Conservation (phyloP, 2,329 filamentous ascomycete species). For the Aspergillus sp. region DNA sequence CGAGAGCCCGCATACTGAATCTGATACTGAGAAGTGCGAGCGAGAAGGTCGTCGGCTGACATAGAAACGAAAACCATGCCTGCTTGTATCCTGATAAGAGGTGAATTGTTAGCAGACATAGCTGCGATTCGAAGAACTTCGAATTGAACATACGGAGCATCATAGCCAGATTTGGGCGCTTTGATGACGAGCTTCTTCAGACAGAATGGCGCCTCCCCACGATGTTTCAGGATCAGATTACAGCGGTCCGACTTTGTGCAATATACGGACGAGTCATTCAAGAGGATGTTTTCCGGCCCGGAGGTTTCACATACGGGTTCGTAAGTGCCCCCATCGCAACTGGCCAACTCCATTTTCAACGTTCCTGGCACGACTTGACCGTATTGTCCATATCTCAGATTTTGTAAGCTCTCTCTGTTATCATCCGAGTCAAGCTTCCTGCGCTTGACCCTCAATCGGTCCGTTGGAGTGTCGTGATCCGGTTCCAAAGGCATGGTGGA, state of each 20-base stretch:
- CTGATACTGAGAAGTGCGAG: conserved; percentile 71
- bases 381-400: conserved; percentile 78
- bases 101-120: conserved; percentile 32
- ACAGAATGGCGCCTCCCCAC: conserved; percentile 76
- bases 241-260: conserved; percentile 85
- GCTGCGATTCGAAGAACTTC: neutral
- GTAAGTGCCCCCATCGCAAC: conserved; percentile 78
- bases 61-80: conserved; percentile 91
- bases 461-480: conserved; percentile 26
- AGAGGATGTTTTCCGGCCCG: conserved; percentile 77
- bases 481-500: conserved; percentile 27
- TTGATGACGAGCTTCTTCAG: conserved; percentile 86
- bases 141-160: conserved; percentile 69
- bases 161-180: conserved; percentile 76
- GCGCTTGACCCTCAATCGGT: conserved; percentile 60
- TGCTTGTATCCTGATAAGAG: conserved; percentile 71
- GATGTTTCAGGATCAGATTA: conserved; percentile 81
- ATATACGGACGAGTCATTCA: conserved; percentile 80
- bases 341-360: conserved; percentile 82
- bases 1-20: conserved; percentile 59
- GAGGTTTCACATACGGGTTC: conserved; percentile 57
- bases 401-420: conserved; percentile 45
- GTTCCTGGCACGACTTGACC: conserved; percentile 83
- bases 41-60: conserved; percentile 73
- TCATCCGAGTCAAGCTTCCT: conserved; percentile 69